Base-by-base conservation (phyloP, 1,139 yeast species). In the Pichia sp. region DNA sequence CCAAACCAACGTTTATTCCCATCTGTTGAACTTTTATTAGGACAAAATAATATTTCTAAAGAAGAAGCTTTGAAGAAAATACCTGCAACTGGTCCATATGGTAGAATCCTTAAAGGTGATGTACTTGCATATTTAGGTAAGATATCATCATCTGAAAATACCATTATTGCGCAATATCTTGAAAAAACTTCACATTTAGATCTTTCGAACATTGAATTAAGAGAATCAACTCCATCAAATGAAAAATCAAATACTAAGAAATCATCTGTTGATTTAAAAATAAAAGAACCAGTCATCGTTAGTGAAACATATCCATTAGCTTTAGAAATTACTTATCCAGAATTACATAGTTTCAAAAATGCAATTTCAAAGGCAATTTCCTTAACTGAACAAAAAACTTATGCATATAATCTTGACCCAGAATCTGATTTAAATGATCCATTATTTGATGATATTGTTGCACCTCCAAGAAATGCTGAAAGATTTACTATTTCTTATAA, bases 61-160 rank as follows among this genome's bases (percentile, higher is more conserved):
- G 83, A 78, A 42, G 89, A 84, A 25, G 96, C 96, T 0, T 57
- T 86, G 34, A 64, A 69, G 26, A 79, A 83, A 56, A 87, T 92
- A 57, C 73, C 78, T 35, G 95, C 97, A 7, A 76, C 96, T 1
- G 98, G 97, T 11, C 95, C 95, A 36, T 75, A 81, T 52, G 97
- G 97, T 26, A 78, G 96, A 61, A 66, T 92, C 45, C 73, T 89
- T 56, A 86, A 86, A 70, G 97, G 97, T 54, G 98, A 92, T 65
- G 88, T 90, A 1, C 75, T 90, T 57, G 94, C 95, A 1, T 81
- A 79, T 63, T 65, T 90, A 50, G 97, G 97, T 31, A 66, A 76
- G 54, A 86, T 90, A 51, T 66, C 85, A 18, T 61, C 70, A 44
- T 79, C 76, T 7, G 69, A 81, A 10, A 79, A 83, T 32, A 64